Percentiles rank a stretch among this genome's conserved stretches.
Evolutionary conservation across 305 asterid species (phyloP).

Genomic region (Fraxinus baroniana): DNA sequence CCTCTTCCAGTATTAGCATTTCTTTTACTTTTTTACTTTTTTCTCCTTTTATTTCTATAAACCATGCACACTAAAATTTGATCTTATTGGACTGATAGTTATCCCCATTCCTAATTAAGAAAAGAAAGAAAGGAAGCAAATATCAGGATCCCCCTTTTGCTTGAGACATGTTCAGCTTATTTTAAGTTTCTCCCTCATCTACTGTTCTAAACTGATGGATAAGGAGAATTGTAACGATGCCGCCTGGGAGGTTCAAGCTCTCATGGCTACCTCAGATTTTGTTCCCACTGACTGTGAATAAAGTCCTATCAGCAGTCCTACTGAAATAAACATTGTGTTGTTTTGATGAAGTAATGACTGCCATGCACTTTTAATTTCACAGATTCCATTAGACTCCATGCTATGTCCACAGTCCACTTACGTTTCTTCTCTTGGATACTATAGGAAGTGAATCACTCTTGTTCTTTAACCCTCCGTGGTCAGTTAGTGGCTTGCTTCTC

Average conservation of each 20-base stretch:
- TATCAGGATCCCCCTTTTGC: background rate
- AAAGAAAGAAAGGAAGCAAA: background rate
- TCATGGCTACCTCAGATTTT: background rate
- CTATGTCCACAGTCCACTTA: background rate
- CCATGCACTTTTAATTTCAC: background rate
- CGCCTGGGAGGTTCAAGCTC: background rate
- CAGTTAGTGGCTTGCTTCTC: no score
- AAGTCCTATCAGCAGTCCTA: background rate
- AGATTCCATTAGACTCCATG: background rate
- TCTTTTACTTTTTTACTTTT: background rate
- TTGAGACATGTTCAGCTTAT: background rate
- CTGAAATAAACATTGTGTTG: background rate
- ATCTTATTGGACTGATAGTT: background rate
- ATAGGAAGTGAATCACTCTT: background rate
- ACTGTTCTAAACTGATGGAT: background rate
- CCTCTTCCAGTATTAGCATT: background rate
- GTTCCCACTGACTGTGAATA: background rate
- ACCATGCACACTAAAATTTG: constrained; percentile 4
- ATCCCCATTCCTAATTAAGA: background rate
- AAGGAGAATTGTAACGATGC: background rate
- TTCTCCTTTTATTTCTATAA: background rate
- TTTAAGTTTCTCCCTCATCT: background rate
- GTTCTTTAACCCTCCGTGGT: no score
- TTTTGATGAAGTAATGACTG: background rate
- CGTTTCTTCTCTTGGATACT: background rate